Evolutionary conservation across 768 basidiomycete species (phyloP).

Genomic region (Phaffia tasmanica): DNA sequence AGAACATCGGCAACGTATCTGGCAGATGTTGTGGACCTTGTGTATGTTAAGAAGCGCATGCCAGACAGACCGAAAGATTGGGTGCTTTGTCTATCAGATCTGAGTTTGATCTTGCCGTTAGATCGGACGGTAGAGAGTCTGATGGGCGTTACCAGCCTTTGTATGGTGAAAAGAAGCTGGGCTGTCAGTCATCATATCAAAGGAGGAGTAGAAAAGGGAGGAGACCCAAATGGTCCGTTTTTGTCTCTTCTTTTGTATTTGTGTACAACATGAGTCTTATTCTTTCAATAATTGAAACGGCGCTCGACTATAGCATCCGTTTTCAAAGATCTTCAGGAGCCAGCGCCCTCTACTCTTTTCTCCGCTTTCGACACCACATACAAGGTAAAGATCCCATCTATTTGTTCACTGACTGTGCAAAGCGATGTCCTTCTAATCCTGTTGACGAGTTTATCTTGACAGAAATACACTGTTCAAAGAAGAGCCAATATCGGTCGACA

Average conservation of each 20-base stretch:
- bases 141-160: conserved; percentile 71
- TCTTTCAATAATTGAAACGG: background rate
- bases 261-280: background rate
- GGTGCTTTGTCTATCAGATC: conserved; percentile 38
- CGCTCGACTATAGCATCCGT: conserved; percentile 55
- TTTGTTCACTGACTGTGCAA: background rate
- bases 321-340: conserved; percentile 76
- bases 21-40: conserved; percentile 83
- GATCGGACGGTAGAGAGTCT: conserved; percentile 94
- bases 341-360: conserved; percentile 46
- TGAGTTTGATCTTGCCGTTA: conserved; percentile 58
- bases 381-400: conserved; percentile 47
- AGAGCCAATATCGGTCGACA: conserved; percentile 89
- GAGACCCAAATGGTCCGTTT: conserved; percentile 78
- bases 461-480: conserved; percentile 86
- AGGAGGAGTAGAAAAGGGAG: conserved; percentile 50
- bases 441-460: conserved; percentile 8
- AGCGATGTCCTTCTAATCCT: background rate
- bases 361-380: conserved; percentile 75
- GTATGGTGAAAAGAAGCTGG: conserved; percentile 67
- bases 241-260: background rate
- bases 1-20: conserved; percentile 82
- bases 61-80: conserved; percentile 53
- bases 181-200: conserved; percentile 53
- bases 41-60: conserved; percentile 43